Evolutionary conservation across 2,329 filamentous ascomycete species (phyloP), one percentile per base, ranked within the genome.

Genomic region (Sodiomyces alkalinus): DNA sequence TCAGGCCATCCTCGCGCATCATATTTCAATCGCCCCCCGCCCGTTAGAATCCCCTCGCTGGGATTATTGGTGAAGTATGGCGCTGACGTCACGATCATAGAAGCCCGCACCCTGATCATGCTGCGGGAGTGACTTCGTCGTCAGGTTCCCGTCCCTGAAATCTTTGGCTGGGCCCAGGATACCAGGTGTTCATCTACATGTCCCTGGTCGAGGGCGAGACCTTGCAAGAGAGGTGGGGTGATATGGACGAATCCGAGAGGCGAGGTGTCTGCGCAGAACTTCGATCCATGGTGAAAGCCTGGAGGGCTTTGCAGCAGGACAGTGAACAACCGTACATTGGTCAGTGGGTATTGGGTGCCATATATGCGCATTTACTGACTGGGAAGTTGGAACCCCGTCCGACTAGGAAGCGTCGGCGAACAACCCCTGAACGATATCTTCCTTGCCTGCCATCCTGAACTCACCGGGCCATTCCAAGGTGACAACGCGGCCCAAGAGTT

Each of bases 61-160:
- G 44, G 43, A 3, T 34, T 55, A 8, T 10, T 49, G 19, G 43
- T 55, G 30, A 55, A 55, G 32, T 55, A 51, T 29, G 46, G 51
- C 28, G 39, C 37, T 25, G 31, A 47, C 17, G 36, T 45, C 10
- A 49, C 42, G 11, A 18, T 42, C 20, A 29, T 31, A 16, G 51
- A 52, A 30, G 42, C 41, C 13, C 22, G 42, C 26, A 43, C 47
- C 12, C 46, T 51, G 36, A 32, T 33, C 2, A 39, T 42, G 35
- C 22, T 52, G 29, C 31, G 35, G 22, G 35, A 47, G 30, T 30
- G 34, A n/a, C 28, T 51, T 11, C 16, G 37, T 29, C 46, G 33
- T 22, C 33, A 39, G 14, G 21, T 22, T 11, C 21, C 21, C 14
- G 5, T 22, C 11, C 21, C 21, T 22, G 21, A 22, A 13, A 13